Evolutionary conservation across 768 basidiomycete species (phyloP), one percentile per base, ranked within the genome.

Genomic region (Suillus variegatus): DNA sequence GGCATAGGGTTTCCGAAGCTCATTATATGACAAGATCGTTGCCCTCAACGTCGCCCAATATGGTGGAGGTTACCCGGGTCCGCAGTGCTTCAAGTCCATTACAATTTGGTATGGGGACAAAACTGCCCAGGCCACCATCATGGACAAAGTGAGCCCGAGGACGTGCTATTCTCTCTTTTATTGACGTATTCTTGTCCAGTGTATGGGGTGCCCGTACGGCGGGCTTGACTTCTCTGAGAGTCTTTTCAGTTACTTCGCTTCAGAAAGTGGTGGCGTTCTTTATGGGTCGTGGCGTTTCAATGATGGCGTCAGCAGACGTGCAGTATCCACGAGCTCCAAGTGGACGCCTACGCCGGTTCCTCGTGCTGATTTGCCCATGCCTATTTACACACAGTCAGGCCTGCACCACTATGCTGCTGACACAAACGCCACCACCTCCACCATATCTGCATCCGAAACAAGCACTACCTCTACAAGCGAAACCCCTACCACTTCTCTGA

Each of bases 141-240:
- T 80, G 71, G 92, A 93, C 75, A 75, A 82, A 85, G 89, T 88
- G 52, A 66, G 73, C 36, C 14, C 5, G 2, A n/a, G 3, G 44
- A 18, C n/a, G 14, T 13, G 4, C 13, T 32, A 38, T n/a, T 4
- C 6, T 13, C 3, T 35, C 6, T 43, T 55, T 32, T 13, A 1
- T 58, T 71, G 4, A 67, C 22, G n/a, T 22, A 44, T 22, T 64
- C 32, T 55, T 51, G 35, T 46, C 60, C 71, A 90, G 85, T 92
- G 91, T 71, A 85, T 86, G 46, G 83, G 82, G 25, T 93, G 92
- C 73, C 85, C 85, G 18, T 84, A 77, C 64, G 84, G 83, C 51
- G 91, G 85, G 44, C 84, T 93, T 35, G 92, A 94, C 74, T 77
- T 93, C 41, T 87, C 87, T 32, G 74, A 77, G n/a, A 86, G 87